A percentile compares a stretch with the other conserved stretches of the same genome.
Conservation (phyloP, 345 rosid genomes). For the Sisymbrium altissimum region DNA sequence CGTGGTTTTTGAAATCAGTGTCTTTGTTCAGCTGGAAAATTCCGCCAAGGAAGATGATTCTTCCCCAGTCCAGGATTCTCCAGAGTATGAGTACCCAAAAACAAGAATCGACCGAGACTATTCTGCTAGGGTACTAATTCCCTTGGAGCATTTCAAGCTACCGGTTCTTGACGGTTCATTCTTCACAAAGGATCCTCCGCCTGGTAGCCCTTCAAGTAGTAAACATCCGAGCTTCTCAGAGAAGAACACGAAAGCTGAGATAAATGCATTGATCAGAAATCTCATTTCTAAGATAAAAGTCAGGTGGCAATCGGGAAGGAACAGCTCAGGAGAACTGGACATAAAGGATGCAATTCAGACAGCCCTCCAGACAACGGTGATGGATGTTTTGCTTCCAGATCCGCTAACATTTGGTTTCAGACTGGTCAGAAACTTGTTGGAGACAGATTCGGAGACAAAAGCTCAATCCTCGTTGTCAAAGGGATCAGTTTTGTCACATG, state of each 20-base stretch:
- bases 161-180: slow-evolving; percentile 91
- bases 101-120: slow-evolving; percentile 90
- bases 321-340: slow-evolving; percentile 91
- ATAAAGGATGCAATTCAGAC: slow-evolving; percentile 86
- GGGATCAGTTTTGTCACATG: slow-evolving; percentile 66
- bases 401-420: slow-evolving; percentile 92
- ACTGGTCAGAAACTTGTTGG: slow-evolving; percentile 47
- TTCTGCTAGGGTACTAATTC: slow-evolving; percentile 89
- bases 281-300: slow-evolving; percentile 89
- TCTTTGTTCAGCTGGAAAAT: slow-evolving; percentile 76
- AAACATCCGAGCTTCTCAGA: slow-evolving; percentile 71
- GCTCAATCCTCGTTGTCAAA: slow-evolving; percentile 32
- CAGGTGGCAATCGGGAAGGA: slow-evolving; percentile 92
- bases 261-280: slow-evolving; percentile 77
- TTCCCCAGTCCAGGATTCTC: slow-evolving; percentile 42
- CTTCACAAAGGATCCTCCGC: slow-evolving; percentile 62
- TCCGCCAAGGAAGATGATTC: slow-evolving; percentile 46
- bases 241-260: slow-evolving; percentile 82
- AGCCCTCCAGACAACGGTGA: slow-evolving; percentile 84
- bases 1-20: slow-evolving; percentile 82
- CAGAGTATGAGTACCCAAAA: slow-evolving; percentile 75
- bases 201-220: slow-evolving; percentile 39
- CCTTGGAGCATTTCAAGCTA: slow-evolving; percentile 92
- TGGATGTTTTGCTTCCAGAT: slow-evolving; percentile 97
- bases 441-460: slow-evolving; percentile 29